Base-by-base conservation (phyloP, 2,329 filamentous ascomycete genomes). In the Stachybotrys echinatus region DNA sequence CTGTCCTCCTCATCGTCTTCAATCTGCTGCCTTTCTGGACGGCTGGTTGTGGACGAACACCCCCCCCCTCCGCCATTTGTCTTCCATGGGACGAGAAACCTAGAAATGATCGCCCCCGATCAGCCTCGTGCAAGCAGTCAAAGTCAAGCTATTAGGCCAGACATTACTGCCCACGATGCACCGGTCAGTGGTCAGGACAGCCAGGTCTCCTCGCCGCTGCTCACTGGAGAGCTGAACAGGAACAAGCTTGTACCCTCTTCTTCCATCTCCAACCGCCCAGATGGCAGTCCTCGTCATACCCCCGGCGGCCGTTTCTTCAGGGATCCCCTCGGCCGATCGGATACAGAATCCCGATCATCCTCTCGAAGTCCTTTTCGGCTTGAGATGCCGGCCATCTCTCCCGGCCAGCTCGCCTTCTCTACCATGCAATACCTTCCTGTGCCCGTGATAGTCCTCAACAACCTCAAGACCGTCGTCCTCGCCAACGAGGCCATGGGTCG, bases 401-500 rank as follows among this genome's bases (percentile, higher is more conserved):
- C 76, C 0, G 74, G 71, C 2, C 77, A 82, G 57, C 67, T 84
- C 38, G 83, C 85, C 20, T 82, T 88, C 52, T 79, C 83, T 1
- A 83, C 86, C 5, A 71, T 92, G 67, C 85, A 88, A 60, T 89
- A 88, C 61, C 73, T 92, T 5, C 88, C 88, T 0, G 81, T 89
- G 44, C 88, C 88, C 0, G 65, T 89, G 5, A 65, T 91, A 34
- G 81, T 92, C 1, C 69, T 92, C 34, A 85, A 84, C 47, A 80
- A 76, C 34, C 60, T 80, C 23, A 91, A 90, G 66, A 87, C 84
- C 0, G 78, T 91, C 3, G 76, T 88, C 1, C 66, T 91, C 39
- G 87, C 86, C 27, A 92, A 92, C 58, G 85, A 90, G 57, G 84
- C 88, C 19, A 85, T 90, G 80, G 85, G 83, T 1, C 76, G 81